These are phyloP conservation scores for Aschersonia sp. DNA, from an alignment of 2,329 filamentous ascomycete genomes.

Conservation along the genomic window DNA sequence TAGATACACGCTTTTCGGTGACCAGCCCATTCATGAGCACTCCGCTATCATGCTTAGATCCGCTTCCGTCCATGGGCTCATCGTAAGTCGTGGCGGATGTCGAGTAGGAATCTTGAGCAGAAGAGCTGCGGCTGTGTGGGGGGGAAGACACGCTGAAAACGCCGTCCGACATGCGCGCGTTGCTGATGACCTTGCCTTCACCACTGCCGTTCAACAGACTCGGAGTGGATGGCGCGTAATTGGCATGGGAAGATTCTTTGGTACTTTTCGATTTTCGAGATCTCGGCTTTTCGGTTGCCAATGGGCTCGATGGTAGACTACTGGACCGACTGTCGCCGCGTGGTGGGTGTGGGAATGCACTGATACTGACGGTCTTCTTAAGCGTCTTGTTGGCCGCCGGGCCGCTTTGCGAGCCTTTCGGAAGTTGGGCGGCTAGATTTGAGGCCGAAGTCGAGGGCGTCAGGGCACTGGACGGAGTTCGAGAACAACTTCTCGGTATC, in stretches of 20 bases:
- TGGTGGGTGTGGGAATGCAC: slow-evolving; percentile 83
- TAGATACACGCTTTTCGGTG: slow-evolving; percentile 33
- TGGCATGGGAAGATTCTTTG: slow-evolving; percentile 35
- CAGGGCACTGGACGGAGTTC: slow-evolving; percentile 40
- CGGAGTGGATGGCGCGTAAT: slow-evolving; percentile 39
- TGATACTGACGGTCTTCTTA: slow-evolving; percentile 83
- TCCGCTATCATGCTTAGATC: slow-evolving; percentile 13
- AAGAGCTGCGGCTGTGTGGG: slow-evolving; percentile 79
- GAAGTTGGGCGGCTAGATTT: slow-evolving; percentile 37
- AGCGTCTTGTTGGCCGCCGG: slow-evolving; percentile 53
- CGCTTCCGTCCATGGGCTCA: slow-evolving; percentile 47
- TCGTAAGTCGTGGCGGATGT: slow-evolving; percentile 84
- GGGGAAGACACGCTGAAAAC: slow-evolving; percentile 67
- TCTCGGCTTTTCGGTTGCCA: slow-evolving; percentile 35
- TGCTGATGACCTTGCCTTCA: slow-evolving; percentile 59
- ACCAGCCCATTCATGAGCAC: slow-evolving; percentile 14
- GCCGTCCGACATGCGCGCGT: slow-evolving; percentile 56
- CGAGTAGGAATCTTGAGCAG: slow-evolving; percentile 81
- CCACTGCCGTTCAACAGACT: slow-evolving; percentile 68
- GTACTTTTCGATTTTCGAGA: slow-evolving; percentile 40
- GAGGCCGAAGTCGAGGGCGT: slow-evolving; percentile 39
- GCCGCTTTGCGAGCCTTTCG: slow-evolving; percentile 38
- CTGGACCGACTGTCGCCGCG: slow-evolving; percentile 43
- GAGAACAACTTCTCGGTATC: slow-evolving; percentile 41
- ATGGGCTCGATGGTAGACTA: slow-evolving; percentile 48